Conservation (phyloP, 805 yeast species). For the Myxozyma vanderwaltii region DNA sequence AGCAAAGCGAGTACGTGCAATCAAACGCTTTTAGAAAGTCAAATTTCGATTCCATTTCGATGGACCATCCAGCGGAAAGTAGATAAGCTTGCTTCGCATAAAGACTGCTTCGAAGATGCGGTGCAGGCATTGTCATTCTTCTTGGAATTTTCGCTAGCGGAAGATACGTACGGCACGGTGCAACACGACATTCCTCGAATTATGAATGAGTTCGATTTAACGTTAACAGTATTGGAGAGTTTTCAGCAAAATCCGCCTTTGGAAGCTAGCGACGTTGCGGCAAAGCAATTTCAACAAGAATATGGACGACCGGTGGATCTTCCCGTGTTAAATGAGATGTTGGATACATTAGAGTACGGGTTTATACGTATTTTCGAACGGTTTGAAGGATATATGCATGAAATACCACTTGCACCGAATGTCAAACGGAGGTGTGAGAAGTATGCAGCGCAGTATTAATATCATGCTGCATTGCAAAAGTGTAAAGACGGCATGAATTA, state of each 20-base stretch:
- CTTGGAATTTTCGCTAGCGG: slow-evolving; percentile 42
- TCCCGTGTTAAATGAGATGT: slow-evolving; percentile 26
- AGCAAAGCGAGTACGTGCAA: neutral
- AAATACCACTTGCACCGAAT: slow-evolving; percentile 35
- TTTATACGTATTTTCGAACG: slow-evolving; percentile 37
- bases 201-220: slow-evolving; percentile 37
- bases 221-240: slow-evolving; percentile 37
- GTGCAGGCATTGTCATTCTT: slow-evolving; percentile 41
- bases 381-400: slow-evolving; percentile 40
- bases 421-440: slow-evolving; percentile 22
- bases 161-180: slow-evolving; percentile 47
- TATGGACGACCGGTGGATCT: slow-evolving; percentile 25
- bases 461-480: neutral
- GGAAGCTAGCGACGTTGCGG: slow-evolving; percentile 41
- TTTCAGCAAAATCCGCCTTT: slow-evolving; percentile 39
- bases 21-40: slow-evolving; percentile 32
- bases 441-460: neutral
- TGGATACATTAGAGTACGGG: slow-evolving; percentile 32
- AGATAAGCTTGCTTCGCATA: slow-evolving; percentile 37
- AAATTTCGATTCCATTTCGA: slow-evolving; percentile 42
- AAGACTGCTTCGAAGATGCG: slow-evolving; percentile 37
- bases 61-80: slow-evolving; percentile 41
- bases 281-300: slow-evolving; percentile 4
- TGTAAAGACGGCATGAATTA: neutral
- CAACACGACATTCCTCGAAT: slow-evolving; percentile 45